Conservation (phyloP, 148 eudicot genomes). For the Gaultheria prostrata region DNA sequence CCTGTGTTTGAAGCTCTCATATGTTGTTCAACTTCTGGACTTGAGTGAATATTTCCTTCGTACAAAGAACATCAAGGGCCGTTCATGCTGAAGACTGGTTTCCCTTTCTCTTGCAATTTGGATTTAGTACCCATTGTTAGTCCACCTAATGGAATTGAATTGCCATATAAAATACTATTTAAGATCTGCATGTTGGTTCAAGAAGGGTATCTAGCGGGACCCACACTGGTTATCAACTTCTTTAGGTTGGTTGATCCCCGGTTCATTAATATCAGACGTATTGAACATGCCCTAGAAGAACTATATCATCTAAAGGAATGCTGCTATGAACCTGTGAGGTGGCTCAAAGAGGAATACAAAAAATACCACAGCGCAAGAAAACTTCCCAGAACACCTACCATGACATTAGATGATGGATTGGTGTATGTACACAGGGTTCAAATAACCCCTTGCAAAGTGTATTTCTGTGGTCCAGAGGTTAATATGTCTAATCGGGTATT, state of each 20-base stretch:
- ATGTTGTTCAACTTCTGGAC: constrained; percentile 35
- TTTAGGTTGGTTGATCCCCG: constrained; percentile 66
- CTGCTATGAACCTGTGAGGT: constrained; percentile 75
- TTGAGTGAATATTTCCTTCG: constrained; percentile 46
- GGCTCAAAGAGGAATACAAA: constrained; percentile 49
- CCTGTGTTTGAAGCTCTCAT: constrained; percentile 64
- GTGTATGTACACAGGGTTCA: constrained; percentile 69
- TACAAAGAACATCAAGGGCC: constrained; percentile 40
- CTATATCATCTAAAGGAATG: constrained; percentile 55
- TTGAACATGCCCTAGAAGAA: constrained; percentile 68
- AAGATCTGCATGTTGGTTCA: constrained; percentile 71
- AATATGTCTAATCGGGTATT: constrained; percentile 81
- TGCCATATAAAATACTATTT: constrained; percentile 64
- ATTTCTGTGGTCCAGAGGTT: constrained; percentile 85
- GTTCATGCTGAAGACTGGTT: constrained; percentile 37
- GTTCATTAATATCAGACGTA: constrained; percentile 22
- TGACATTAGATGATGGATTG: constrained; percentile 61
- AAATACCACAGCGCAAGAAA: constrained; percentile 31
- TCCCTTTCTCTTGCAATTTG: constrained; percentile 39
- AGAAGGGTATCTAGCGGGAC: constrained; percentile 74
- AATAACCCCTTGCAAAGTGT: constrained; percentile 75
- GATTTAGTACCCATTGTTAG: constrained; percentile 63
- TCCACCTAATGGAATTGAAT: constrained; percentile 43
- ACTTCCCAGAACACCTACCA: constrained; percentile 41
- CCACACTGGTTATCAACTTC: constrained; percentile 49